phyloP scores from a whole-genome alignment of 2,329 filamentous ascomycete genomes.

The Aspergillus versicolor region DNA sequence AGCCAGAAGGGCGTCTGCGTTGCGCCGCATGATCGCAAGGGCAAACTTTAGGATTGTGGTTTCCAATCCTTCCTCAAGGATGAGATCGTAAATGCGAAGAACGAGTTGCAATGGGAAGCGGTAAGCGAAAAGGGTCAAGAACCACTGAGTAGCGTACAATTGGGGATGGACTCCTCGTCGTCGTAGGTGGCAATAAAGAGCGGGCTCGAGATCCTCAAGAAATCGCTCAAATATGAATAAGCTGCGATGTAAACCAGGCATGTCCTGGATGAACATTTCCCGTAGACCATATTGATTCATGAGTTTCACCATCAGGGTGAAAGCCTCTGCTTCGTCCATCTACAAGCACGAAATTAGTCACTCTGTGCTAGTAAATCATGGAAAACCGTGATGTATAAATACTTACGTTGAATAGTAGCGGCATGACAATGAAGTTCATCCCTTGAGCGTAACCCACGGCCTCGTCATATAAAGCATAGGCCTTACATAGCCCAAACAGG shows the following conservation, averaged over 20 bases:
- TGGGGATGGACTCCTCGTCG: constrained; percentile 84
- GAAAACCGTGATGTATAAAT: neutral
- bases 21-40: constrained; percentile 94
- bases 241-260: constrained; percentile 91
- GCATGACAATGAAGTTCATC: constrained; percentile 99
- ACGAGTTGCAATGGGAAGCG: constrained; percentile 95
- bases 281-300: constrained; percentile 97
- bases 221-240: constrained; percentile 94
- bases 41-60: constrained; percentile 89
- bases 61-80: constrained; percentile 87
- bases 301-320: constrained; percentile 84
- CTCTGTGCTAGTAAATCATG: neutral
- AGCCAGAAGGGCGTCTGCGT: constrained; percentile 70
- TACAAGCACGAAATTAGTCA: constrained; percentile 32
- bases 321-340: constrained; percentile 98
- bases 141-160: constrained; percentile 98
- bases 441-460: constrained; percentile 95
- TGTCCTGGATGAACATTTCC: constrained; percentile 90
- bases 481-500: constrained; percentile 93
- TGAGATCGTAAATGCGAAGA: constrained; percentile 92
- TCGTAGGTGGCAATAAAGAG: constrained; percentile 89
- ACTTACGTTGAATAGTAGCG: constrained; percentile 84
- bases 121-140: constrained; percentile 96
- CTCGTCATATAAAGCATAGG: constrained; percentile 93
- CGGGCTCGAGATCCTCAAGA: constrained; percentile 89